Conservation (phyloP, 345 rosid species). For the Gossypium mustelinum region DNA sequence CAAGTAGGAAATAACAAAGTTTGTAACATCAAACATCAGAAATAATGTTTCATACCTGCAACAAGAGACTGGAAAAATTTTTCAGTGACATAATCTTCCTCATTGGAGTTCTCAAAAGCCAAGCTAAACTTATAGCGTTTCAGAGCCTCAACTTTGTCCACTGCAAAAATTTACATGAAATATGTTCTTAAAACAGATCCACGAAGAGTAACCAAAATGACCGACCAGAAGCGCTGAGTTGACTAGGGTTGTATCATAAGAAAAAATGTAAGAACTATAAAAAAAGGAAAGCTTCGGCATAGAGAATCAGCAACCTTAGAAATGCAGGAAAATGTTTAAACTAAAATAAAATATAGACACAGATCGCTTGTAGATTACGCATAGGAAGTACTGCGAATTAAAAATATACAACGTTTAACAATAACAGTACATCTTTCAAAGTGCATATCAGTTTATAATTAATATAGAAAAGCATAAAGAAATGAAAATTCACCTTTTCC, state of each 20-base stretch:
- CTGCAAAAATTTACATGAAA: slow-evolving; percentile 38
- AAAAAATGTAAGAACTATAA: not conserved
- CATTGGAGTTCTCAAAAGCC: slow-evolving; percentile 96
- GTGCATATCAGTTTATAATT: not conserved
- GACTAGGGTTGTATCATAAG: not conserved
- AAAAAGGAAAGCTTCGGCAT: not conserved
- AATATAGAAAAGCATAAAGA: not conserved
- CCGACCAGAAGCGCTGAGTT: not conserved
- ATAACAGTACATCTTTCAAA: not conserved
- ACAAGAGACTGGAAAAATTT: slow-evolving; percentile 92
- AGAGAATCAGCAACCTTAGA: not conserved
- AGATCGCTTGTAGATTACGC: not conserved
- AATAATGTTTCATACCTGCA: slow-evolving; percentile 53
- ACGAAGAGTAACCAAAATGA: not conserved
- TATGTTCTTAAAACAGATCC: not conserved
- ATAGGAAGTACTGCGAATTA: not conserved
- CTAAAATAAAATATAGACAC: not conserved
- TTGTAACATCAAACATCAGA: not conserved
- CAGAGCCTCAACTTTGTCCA: slow-evolving; percentile 82
- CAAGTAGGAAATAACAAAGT: not conserved
- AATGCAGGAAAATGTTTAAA: not conserved
- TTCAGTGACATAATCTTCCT: slow-evolving; percentile 97
- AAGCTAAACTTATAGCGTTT: slow-evolving; percentile 85
- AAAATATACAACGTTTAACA: not conserved
- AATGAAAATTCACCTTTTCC: slow-evolving; percentile 52